These are phyloP conservation scores for Rhododendron williamsianum DNA, from an alignment of 148 eudicot species.

Conservation along the genomic window DNA sequence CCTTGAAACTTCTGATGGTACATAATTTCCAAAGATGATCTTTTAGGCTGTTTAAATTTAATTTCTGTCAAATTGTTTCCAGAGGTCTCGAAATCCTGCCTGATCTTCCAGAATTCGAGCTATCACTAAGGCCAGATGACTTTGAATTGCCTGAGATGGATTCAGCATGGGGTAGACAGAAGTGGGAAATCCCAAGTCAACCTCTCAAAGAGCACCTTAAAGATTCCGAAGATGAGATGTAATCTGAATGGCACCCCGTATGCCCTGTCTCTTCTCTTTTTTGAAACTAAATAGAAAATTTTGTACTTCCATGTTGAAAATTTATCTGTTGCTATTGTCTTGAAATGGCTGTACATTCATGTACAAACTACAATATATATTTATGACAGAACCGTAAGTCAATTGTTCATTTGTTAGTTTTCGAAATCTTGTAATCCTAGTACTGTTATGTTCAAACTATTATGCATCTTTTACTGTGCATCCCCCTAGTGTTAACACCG, in stretches of 20 bases:
- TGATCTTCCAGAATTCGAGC: slow-evolving; percentile 82
- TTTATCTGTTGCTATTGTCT: neutral
- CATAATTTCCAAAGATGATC: neutral
- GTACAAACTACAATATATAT: neutral
- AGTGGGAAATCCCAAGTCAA: slow-evolving; percentile 52
- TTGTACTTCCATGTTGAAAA: neutral
- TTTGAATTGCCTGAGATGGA: slow-evolving; percentile 62
- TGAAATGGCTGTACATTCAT: slow-evolving; percentile 1
- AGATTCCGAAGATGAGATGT: slow-evolving; percentile 35
- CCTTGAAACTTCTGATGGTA: neutral
- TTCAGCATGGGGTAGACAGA: slow-evolving; percentile 53
- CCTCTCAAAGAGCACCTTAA: slow-evolving; percentile 57
- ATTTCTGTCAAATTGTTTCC: slow-evolving; percentile 14
- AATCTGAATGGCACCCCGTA: neutral
- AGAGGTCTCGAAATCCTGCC: slow-evolving; percentile 66
- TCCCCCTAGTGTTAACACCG: neutral
- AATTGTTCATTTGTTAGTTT: neutral
- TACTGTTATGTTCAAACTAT: neutral
- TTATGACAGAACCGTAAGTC: neutral
- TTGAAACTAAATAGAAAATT: neutral
- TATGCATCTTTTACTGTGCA: neutral
- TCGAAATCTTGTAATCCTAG: neutral
- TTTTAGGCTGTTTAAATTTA: neutral
- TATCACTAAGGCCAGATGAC: slow-evolving; percentile 84
- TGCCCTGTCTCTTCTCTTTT: neutral